Percentiles rank a stretch among this genome's conserved stretches.
Evolutionary conservation across 2,329 filamentous ascomycete species (phyloP).

Genomic region (Pezizomycotina sp.): DNA sequence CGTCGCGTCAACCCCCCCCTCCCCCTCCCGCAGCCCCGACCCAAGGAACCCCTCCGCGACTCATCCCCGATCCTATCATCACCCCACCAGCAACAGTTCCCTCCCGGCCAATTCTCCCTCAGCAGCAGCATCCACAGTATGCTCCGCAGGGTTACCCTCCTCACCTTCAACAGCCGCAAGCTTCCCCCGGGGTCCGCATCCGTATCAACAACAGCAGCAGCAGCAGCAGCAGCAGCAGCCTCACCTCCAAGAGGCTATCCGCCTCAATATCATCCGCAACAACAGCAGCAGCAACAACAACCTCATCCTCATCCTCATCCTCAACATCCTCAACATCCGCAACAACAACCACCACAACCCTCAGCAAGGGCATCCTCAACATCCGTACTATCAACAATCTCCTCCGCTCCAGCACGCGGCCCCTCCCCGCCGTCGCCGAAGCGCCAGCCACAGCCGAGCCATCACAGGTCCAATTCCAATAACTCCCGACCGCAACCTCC

Average conservation of each 20-base stretch:
- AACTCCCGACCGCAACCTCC: conserved; percentile 19
- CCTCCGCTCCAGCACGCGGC: conserved; percentile 8
- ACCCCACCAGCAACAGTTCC: conserved; percentile 7
- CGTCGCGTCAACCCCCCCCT: conserved; percentile 16
- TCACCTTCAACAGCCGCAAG: too few relatives aligned
- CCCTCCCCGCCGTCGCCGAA: conserved; percentile 7
- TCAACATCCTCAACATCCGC: conserved; percentile 11
- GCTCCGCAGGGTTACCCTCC: too few relatives aligned
- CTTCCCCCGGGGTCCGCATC: conserved; percentile 17
- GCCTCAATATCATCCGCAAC: neutral
- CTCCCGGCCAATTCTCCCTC: conserved; percentile 8
- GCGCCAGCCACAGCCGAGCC: conserved; percentile 10
- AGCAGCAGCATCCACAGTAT: conserved; percentile 16
- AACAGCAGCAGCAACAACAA: neutral
- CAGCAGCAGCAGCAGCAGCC: conserved; percentile 5
- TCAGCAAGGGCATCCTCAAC: conserved; percentile 8
- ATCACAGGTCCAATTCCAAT: conserved; percentile 3
- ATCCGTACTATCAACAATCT: conserved; percentile 2
- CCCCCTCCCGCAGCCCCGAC: conserved; percentile 11
- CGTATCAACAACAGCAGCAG: conserved; percentile 8
- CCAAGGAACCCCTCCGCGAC: conserved; percentile 11
- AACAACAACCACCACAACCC: conserved; percentile 15
- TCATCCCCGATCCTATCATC: conserved; percentile 13
- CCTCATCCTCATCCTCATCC: conserved; percentile 2
- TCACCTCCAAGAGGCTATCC: conserved; percentile 1